These are phyloP conservation scores for Trichothecium sympodiale DNA, from an alignment of 2,329 filamentous ascomycete genomes.

Conservation along the genomic window DNA sequence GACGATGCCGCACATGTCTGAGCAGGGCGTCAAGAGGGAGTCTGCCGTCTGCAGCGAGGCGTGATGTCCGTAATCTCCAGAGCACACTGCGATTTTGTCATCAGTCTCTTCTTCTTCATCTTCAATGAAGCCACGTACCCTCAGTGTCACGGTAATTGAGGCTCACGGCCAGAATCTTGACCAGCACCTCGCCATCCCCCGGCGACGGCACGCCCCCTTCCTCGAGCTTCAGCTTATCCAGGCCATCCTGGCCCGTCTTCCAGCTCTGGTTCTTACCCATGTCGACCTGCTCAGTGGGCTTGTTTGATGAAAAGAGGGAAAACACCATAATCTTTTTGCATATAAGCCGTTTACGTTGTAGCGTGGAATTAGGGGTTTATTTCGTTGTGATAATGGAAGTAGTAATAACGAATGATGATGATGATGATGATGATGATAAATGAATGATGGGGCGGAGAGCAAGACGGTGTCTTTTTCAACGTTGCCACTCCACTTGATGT, in stretches of 20 bases:
- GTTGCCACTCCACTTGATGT: too few relatives aligned
- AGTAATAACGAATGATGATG: too few relatives aligned
- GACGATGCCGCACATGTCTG: slow-evolving; percentile 59
- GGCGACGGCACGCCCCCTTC: slow-evolving; percentile 34
- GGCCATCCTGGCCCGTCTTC: slow-evolving; percentile 41
- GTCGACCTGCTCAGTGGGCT: too few relatives aligned
- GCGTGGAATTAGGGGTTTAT: too few relatives aligned
- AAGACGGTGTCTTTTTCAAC: too few relatives aligned
- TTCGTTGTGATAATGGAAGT: too few relatives aligned
- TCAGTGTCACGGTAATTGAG: slow-evolving; percentile 40
- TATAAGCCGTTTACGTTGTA: too few relatives aligned
- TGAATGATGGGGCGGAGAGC: too few relatives aligned
- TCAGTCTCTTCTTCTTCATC: neutral
- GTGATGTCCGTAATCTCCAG: slow-evolving; percentile 58
- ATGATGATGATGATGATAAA: too few relatives aligned
- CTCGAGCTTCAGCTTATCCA: slow-evolving; percentile 38
- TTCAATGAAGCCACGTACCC: slow-evolving; percentile 17
- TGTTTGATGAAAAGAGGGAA: too few relatives aligned
- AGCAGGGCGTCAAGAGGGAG: slow-evolving; percentile 48
- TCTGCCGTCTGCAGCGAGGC: slow-evolving; percentile 30
- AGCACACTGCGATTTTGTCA: slow-evolving; percentile 35
- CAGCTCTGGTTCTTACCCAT: slow-evolving; percentile 32
- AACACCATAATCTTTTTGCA: too few relatives aligned
- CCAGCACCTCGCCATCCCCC: slow-evolving; percentile 38
- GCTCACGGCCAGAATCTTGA: slow-evolving; percentile 33